Evolutionary conservation across 2,329 filamentous ascomycete genomes (phyloP).

Genomic region (Alternaria atra): DNA sequence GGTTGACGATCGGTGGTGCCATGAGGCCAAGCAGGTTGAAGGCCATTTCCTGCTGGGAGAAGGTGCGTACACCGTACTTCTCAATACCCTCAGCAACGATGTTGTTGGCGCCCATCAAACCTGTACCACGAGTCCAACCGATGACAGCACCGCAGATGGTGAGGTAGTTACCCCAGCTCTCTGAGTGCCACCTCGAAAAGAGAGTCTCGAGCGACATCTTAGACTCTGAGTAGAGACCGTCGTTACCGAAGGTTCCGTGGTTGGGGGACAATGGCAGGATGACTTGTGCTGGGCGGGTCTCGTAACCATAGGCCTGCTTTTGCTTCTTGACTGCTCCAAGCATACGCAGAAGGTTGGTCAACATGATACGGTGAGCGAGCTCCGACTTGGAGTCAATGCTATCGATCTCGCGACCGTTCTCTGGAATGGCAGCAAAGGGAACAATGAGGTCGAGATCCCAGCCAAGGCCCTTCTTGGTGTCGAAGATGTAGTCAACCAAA

Average conservation of each 20-base stretch:
- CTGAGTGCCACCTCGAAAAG: slow-evolving; percentile 98
- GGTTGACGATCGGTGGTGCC: slow-evolving; percentile 90
- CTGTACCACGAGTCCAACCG: slow-evolving; percentile 98
- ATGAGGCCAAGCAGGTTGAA: slow-evolving; percentile 98
- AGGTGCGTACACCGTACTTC: slow-evolving; percentile 94
- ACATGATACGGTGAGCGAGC: slow-evolving; percentile 97
- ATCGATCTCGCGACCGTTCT: slow-evolving; percentile 97
- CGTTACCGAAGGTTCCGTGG: slow-evolving; percentile 97
- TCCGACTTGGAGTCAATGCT: slow-evolving; percentile 97
- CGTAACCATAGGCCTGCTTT: slow-evolving; percentile 86
- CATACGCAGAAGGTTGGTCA: slow-evolving; percentile 94
- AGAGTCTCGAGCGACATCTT: slow-evolving; percentile 97
- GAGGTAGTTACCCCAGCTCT: slow-evolving; percentile 96
- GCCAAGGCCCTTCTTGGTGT: slow-evolving; percentile 92
- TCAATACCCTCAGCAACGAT: slow-evolving; percentile 97
- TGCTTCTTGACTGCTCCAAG: slow-evolving; percentile 90
- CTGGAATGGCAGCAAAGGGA: slow-evolving; percentile 96
- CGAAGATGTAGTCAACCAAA: slow-evolving; percentile 94
- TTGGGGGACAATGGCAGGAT: slow-evolving; percentile 96
- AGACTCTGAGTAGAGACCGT: slow-evolving; percentile 97
- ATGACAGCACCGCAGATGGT: slow-evolving; percentile 98
- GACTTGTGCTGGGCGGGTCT: slow-evolving; percentile 95
- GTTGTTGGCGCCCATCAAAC: slow-evolving; percentile 98
- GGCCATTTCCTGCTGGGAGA: slow-evolving; percentile 99
- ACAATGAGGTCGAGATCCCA: slow-evolving; percentile 98